A percentile compares a stretch with the other conserved stretches of the same genome.
Evolutionary conservation across 345 rosid species (phyloP).

Genomic region (Adansonia digitata): DNA sequence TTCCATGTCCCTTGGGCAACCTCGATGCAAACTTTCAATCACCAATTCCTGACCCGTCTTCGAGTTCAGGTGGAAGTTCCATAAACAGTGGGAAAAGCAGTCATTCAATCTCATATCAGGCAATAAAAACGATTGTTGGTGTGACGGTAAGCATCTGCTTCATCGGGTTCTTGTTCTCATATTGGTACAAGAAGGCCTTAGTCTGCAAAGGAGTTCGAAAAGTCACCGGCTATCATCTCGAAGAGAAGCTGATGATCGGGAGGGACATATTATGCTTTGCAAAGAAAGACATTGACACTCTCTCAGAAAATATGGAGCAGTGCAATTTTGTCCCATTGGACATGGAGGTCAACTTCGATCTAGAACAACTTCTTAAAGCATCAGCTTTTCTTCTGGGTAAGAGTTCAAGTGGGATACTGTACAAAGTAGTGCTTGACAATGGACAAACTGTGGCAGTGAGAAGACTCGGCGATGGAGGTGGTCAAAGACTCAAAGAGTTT

Average conservation of each 20-base stretch:
- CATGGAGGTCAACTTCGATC: constrained; percentile 49
- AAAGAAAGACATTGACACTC: constrained; percentile 30
- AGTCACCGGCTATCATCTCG: constrained; percentile 21
- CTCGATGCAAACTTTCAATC: constrained; percentile 16
- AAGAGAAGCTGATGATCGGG: constrained; percentile 39
- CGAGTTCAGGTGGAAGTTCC: constrained; percentile 5
- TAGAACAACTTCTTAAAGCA: constrained; percentile 80
- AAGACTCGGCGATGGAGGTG: constrained; percentile 69
- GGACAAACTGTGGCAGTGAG: constrained; percentile 66
- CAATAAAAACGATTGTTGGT: constrained; percentile 21
- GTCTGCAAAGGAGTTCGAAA: constrained; percentile 20
- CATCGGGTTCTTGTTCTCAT: constrained; percentile 40
- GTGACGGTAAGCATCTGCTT: constrained; percentile 49
- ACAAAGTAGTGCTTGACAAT: constrained; percentile 77
- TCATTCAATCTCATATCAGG: constrained; percentile 8
- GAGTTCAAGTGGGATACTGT: constrained; percentile 76
- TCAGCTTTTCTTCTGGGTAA: constrained; percentile 91
- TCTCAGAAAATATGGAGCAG: constrained; percentile 53
- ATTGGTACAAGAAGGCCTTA: constrained; percentile 34
- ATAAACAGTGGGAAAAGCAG: constrained; percentile 17
- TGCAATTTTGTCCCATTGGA: constrained; percentile 65
- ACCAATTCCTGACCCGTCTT: constrained; percentile 19
- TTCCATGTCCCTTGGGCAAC: constrained; percentile 32
- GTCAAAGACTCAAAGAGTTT: constrained; percentile 74
- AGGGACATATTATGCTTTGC: constrained; percentile 58